Percentiles rank a stretch among this genome's conserved stretches.
Evolutionary conservation across 805 yeast genomes (phyloP).

Genomic region (Wickerhamomyces ciferrii): DNA sequence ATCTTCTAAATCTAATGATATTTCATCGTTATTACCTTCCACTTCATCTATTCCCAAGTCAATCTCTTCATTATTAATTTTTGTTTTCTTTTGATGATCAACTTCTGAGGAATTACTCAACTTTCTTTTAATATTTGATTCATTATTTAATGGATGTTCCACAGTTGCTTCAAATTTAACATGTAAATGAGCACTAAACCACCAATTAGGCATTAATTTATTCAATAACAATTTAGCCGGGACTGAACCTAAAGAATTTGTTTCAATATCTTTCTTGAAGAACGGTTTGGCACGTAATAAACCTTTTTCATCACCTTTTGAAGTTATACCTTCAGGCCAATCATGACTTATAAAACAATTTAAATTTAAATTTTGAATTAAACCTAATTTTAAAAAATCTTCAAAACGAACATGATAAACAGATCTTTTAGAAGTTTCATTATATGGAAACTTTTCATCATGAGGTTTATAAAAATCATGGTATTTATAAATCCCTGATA

Average conservation of each 20-base stretch:
- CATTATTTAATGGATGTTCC: slow-evolving; percentile 24
- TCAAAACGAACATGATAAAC: slow-evolving; percentile 63
- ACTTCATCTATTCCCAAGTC: slow-evolving; percentile 13
- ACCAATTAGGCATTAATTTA: slow-evolving; percentile 54
- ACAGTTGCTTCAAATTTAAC: slow-evolving; percentile 60
- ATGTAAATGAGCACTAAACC: slow-evolving; percentile 93
- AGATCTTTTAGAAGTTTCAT: slow-evolving; percentile 41
- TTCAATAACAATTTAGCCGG: slow-evolving; percentile 50
- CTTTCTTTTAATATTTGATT: slow-evolving; percentile 8
- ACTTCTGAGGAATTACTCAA: slow-evolving; percentile 4
- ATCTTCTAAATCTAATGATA: slow-evolving; percentile 22
- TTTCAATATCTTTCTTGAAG: slow-evolving; percentile 57
- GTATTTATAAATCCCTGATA: slow-evolving; percentile 77
- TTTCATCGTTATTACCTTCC: slow-evolving; percentile 17
- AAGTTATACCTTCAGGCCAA: slow-evolving; percentile 84
- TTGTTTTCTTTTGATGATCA: slow-evolving; percentile 4
- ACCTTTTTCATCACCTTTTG: slow-evolving; percentile 49
- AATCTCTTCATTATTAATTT: slow-evolving; percentile 17
- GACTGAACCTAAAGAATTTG: slow-evolving; percentile 67
- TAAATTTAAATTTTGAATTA: slow-evolving; percentile 27
- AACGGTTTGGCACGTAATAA: slow-evolving; percentile 60
- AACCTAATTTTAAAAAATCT: slow-evolving; percentile 52
- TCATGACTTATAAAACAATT: slow-evolving; percentile 80
- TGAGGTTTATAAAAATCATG: slow-evolving; percentile 39
- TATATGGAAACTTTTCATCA: slow-evolving; percentile 44